Evolutionary conservation across 2,329 filamentous ascomycete genomes (phyloP), one percentile per base, ranked within the genome.

Genomic region (Ophiosphaerella herpotricha): DNA sequence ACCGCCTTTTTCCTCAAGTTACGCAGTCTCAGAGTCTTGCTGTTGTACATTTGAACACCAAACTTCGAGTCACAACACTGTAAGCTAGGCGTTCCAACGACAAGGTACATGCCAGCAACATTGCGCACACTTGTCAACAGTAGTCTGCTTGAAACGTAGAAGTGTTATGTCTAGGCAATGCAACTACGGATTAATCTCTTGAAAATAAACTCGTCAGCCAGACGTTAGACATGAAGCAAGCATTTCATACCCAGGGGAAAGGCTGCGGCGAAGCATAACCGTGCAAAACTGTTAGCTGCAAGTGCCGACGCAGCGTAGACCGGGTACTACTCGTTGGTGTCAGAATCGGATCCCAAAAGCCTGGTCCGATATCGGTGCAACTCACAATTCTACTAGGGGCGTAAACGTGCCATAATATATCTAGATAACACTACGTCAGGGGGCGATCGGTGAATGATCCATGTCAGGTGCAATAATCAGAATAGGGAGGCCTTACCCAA

Each of bases 351-450:
- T 52, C 47, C 54, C 58, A 55, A 29, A 18, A 41, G 40, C 50
- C 46, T 51, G 46, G 52, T 58, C 61, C 64, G 53, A 65, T 58
- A 44, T 60, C 60, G 60, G 62, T 55, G 35, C 36, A 21, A 74
- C 75, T 68, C 64, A 78, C 76, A 59, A 75, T 60, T 87, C 84
- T 9, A 93, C 90, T 57, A 95, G 77, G 75, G 95, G 96, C 11
- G 91, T 95, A 73, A 96, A 96, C 58, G 95, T 85, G 44, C 91
- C 90, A 48, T 85, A 87, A 74, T 90, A 97, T 26, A 88, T 85
- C 50, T 95, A 82, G 52, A 96, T 82, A 46, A 84, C 87, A 44
- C 89, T 90, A 59, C 38, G 43, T 51, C 46, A 63, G 64, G 52
- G 36, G 44, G 50, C 58, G 57, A 63, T 73, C 64, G 72, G 69